phyloP scores from a whole-genome alignment of 805 yeast species.

The Kurtzmaniella cleridarum region DNA sequence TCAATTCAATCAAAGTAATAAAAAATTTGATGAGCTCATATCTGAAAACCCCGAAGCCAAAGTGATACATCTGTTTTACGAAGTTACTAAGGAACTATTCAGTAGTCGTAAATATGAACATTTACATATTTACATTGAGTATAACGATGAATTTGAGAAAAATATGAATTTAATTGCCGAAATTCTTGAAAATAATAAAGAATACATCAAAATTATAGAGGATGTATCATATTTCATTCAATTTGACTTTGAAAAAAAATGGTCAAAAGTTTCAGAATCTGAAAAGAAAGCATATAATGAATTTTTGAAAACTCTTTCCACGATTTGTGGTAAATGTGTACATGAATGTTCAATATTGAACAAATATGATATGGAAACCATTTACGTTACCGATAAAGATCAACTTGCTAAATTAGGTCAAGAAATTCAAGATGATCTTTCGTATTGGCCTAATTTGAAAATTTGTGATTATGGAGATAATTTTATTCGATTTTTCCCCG shows the following conservation, averaged over 20 bases:
- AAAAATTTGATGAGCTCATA: constrained; percentile 5
- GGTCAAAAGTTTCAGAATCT: constrained; percentile 20
- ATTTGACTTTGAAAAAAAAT: constrained; percentile 25
- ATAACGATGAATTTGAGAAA: constrained; percentile 22
- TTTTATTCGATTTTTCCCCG: constrained; percentile 33
- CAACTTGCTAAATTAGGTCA: constrained; percentile 28
- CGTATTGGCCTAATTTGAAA: constrained; percentile 27
- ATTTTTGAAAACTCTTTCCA: constrained; percentile 18
- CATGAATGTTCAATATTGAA: constrained; percentile 34
- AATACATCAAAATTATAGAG: constrained; percentile 10
- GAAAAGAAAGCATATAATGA: constrained; percentile 20
- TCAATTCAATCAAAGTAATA: constrained; percentile 13
- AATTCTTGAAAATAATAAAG: constrained; percentile 15
- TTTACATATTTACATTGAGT: constrained; percentile 27
- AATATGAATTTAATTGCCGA: constrained; percentile 16
- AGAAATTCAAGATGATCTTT: constrained; percentile 32
- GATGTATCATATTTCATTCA: constrained; percentile 32
- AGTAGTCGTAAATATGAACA: constrained; percentile 14
- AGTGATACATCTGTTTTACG: constrained; percentile 2
- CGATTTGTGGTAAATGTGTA: constrained; percentile 22
- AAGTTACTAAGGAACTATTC: constrained; percentile 1
- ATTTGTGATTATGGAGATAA: constrained; percentile 34
- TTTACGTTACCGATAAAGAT: constrained; percentile 27
- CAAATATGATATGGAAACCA: constrained; percentile 30
- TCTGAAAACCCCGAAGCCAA: not conserved